phyloP scores from a whole-genome alignment of 2,329 filamentous ascomycete species.

The Penicillium sp. region DNA sequence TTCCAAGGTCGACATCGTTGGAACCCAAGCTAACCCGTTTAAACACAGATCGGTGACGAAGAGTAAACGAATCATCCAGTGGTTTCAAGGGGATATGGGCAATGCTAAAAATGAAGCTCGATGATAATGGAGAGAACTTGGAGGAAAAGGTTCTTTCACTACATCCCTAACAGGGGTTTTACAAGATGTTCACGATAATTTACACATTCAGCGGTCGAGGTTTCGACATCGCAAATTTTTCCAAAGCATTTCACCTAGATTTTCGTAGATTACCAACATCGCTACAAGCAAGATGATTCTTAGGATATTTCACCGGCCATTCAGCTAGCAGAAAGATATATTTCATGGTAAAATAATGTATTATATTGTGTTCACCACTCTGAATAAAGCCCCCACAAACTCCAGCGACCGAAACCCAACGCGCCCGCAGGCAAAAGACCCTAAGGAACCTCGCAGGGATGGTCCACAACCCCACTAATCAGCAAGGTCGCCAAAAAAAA shows the following conservation, averaged over 20 bases:
- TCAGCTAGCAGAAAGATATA: not conserved
- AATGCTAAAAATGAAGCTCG: constrained; percentile 25
- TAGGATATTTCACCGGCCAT: not conserved
- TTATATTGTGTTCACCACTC: not conserved
- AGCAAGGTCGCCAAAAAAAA: constrained; percentile 34
- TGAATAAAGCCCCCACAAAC: not conserved
- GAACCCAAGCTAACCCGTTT: not conserved
- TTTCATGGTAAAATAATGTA: not conserved
- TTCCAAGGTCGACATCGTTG: not conserved
- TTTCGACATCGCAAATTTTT: constrained; percentile 8
- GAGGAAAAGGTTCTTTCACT: constrained; percentile 46
- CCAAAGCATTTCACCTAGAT: not conserved
- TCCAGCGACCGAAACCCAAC: constrained; percentile 17
- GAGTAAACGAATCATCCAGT: constrained; percentile 36
- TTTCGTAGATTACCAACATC: not conserved
- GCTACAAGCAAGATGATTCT: not conserved
- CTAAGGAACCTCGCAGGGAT: constrained; percentile 10
- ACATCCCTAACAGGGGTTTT: constrained; percentile 15
- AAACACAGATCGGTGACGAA: constrained; percentile 60
- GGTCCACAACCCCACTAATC: constrained; percentile 32
- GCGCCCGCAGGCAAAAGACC: constrained; percentile 3
- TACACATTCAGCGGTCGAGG: constrained; percentile 20
- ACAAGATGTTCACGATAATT: constrained; percentile 23
- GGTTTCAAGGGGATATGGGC: constrained; percentile 11
- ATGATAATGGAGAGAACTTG: constrained; percentile 31